Conservation (phyloP, 495 filamentous ascomycete species). For the Aspergillus egyptiacus region DNA sequence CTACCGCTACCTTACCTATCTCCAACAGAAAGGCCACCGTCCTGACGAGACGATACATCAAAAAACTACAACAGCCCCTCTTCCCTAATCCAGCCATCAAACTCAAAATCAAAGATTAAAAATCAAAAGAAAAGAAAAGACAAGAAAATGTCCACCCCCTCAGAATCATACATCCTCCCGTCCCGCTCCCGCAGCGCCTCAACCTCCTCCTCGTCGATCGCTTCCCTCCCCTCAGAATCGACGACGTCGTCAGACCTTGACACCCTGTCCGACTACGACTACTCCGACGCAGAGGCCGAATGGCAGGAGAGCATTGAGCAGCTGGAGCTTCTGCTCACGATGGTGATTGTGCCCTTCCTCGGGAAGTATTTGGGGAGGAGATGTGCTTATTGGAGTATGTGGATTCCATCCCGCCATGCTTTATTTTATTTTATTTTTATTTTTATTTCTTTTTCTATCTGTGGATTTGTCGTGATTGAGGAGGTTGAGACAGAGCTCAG, state of each 20-base stretch:
- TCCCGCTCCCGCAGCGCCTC: conserved; percentile 33
- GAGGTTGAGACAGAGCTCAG: background rate
- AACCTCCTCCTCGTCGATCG: conserved; percentile 57
- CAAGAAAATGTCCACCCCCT: conserved; percentile 12
- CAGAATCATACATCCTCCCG: conserved; percentile 40
- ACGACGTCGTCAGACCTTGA: conserved; percentile 54
- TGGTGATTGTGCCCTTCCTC: conserved; percentile 87
- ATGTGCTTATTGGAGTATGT: conserved; percentile 91
- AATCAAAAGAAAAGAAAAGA: no score
- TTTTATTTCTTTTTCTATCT: background rate
- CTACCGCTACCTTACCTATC: no score
- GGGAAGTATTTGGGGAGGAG: conserved; percentile 90
- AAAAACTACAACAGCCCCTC: background rate
- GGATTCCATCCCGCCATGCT: no score
- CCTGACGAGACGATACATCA: no score
- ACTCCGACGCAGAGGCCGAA: conserved; percentile 81
- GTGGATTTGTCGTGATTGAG: background rate
- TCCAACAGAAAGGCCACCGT: no score
- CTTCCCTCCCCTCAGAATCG: conserved; percentile 71
- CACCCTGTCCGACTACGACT: conserved; percentile 33
- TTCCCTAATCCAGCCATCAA: background rate
- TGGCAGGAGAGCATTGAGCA: conserved; percentile 93
- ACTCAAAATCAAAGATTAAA: no score
- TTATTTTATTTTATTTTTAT: background rate
- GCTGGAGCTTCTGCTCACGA: conserved; percentile 81